These are phyloP conservation scores for Alternaria consortialis DNA, from an alignment of 2,329 filamentous ascomycete genomes.

Conservation along the genomic window DNA sequence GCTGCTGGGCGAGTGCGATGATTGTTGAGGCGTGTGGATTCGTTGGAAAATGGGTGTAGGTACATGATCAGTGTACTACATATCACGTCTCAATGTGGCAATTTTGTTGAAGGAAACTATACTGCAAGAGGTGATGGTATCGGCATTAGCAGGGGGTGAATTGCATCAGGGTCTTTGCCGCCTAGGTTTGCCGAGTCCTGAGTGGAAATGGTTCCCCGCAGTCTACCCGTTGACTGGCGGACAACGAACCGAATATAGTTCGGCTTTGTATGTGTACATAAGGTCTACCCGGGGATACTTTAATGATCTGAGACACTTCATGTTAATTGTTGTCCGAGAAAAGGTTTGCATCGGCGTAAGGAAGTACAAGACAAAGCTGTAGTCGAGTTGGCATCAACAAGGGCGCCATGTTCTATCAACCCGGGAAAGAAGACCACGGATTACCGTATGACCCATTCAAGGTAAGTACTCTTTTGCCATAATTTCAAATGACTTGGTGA, in stretches of 20 bases:
- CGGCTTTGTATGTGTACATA: background rate
- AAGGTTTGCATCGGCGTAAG: too few species aligned
- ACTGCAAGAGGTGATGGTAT: background rate
- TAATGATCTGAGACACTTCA: background rate
- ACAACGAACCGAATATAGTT: background rate
- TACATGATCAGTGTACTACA: background rate
- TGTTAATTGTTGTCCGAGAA: too few species aligned
- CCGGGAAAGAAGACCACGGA: slow-evolving; percentile 61
- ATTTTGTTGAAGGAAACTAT: slow-evolving; percentile 6
- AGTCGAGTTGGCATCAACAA: background rate
- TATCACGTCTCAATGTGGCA: slow-evolving; percentile 6
- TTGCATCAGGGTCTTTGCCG: background rate
- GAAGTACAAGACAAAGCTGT: too few species aligned
- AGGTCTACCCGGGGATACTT: background rate
- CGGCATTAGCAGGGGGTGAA: background rate
- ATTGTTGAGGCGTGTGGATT: background rate
- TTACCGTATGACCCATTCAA: slow-evolving; percentile 66
- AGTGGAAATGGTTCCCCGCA: slow-evolving; percentile 11
- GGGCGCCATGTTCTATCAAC: slow-evolving; percentile 61
- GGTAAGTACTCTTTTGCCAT: slow-evolving; percentile 36
- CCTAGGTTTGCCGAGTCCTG: slow-evolving; percentile 3
- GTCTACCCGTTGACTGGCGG: slow-evolving; percentile 1
- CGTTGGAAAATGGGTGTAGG: background rate
- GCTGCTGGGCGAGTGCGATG: background rate
- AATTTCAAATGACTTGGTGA: background rate